Evolutionary conservation across 768 basidiomycete genomes (phyloP), one percentile per base, ranked within the genome.

Genomic region (Inosperma sp.): DNA sequence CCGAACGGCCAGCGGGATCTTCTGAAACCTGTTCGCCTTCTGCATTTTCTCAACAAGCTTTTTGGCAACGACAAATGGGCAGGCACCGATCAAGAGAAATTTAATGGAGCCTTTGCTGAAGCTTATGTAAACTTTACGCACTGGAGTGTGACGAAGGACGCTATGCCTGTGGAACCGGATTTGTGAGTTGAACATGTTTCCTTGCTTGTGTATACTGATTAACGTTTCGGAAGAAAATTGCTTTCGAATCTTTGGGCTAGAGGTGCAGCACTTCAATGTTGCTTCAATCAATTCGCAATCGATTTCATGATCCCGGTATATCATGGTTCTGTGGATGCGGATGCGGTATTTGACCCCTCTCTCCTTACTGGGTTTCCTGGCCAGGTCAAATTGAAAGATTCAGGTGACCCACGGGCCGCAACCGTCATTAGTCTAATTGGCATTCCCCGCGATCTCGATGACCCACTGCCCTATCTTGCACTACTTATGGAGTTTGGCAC

Each of bases 401-500:
- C 35, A 29, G 52, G 27, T 10, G 52, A 53, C 7, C n/a, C 25
- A 7, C 16, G 30, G 17, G 52, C 52, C 4, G 52, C 36, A 53
- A 23, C 12, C 31, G 29, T 21, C 14, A 49, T 42, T 31, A 25
- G 33, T 5, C 52, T 46, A 41, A 22, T 53, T 40, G 46, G 52
- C 21, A 30, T 49, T 35, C 35, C 47, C 29, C 37, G 47, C 37
- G 31, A 45, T 45, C 27, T 29, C 29, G 14, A 19, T 31, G 3
- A 45, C 17, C 27, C 44, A 26, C 44, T 45, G 27, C 47, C 52
- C 29, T 41, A 53, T 37, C 45, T 49, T 29, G 52, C 47, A 7
- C 9, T 49, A 29, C 35, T 53, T 29, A 48, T 53, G 47, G 52
- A 53, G 45, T 35, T 53, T 19, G 52, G 52, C 14, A 42, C 7